Base-by-base conservation (phyloP, 352 stramenopile genomes). In the Phytophthora multivora region DNA sequence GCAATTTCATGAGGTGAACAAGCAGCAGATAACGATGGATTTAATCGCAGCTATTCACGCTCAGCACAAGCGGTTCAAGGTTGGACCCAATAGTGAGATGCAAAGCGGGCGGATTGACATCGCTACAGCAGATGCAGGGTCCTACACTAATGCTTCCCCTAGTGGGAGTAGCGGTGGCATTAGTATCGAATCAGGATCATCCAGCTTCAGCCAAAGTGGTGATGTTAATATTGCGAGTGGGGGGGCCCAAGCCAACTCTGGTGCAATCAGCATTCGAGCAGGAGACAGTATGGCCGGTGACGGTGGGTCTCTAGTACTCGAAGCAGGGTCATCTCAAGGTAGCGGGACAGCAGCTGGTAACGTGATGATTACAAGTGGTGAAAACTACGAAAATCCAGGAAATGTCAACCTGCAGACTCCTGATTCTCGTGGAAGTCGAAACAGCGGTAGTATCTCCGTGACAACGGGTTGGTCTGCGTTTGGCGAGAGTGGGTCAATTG, bases 1-100 rank as follows among this genome's bases (percentile, higher is more conserved):
- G 35, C 61, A 97, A 41, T 98, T 98, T 60, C 83, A 97, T 53
- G 89, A 98, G 81, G 91, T 98, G 28, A 93, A 98, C 75, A 98
- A 98, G 59, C 88, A 97, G 42, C 77, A 80, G 19, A 89, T 98
- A 6, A 82, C 89, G 4, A 86, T 98, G 36, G 95, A 98, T 69
- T 56, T 97, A 6, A 68, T 98, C 36, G 86, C 83, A 36, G 91
- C 90, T 25, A 77, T 98, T 25, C 93, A 98, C 64, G 83, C 92
- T 2, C 86, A 94, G 16, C 71, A 91, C 50, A 79, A 69, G 15
- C 79, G 83, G 3, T 89, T 93, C 31, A 86, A 72, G 28, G 65
- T 93, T 51, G 75, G 73, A 0, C 67, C 76, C 13, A 88, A 90
- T 33, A 72, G 49, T 26, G 65, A 76, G 13, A 25, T 13, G 4